These are phyloP conservation scores for Melampsora larici-populina DNA, from an alignment of 1,284 basidiomycete species.

Conservation along the genomic window DNA sequence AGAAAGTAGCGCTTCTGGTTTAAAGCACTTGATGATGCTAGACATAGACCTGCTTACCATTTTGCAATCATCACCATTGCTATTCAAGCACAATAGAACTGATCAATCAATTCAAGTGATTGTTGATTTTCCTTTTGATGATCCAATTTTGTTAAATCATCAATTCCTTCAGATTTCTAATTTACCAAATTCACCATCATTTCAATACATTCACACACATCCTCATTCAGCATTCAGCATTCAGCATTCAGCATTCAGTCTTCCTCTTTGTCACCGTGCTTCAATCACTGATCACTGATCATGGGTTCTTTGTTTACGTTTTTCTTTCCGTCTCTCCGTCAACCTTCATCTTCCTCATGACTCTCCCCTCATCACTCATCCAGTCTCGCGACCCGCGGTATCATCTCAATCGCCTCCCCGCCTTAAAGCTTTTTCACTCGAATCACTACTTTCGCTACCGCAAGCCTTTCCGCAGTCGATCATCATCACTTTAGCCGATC, in stretches of 20 bases:
- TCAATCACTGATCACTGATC: background rate
- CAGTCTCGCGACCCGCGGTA: constrained; percentile 43
- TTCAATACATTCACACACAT: constrained; percentile 9
- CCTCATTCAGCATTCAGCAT: too few species aligned
- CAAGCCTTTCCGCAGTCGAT: background rate
- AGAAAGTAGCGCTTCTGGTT: background rate
- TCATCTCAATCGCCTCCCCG: constrained; percentile 17
- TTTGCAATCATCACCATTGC: background rate
- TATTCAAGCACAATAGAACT: too few species aligned
- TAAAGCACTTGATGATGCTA: too few species aligned
- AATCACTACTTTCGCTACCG: background rate
- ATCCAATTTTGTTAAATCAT: too few species aligned
- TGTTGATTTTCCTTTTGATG: too few species aligned
- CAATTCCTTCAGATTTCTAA: too few species aligned
- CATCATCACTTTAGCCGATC: background rate
- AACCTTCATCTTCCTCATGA: background rate
- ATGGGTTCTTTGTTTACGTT: constrained; percentile 1
- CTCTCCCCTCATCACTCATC: background rate
- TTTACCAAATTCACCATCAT: background rate
- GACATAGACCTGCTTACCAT: background rate
- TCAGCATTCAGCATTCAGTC: constrained; percentile 21
- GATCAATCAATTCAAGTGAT: too few species aligned
- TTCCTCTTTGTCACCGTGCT: background rate
- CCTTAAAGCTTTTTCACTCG: constrained; percentile 9
- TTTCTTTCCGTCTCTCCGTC: background rate